A percentile compares a stretch with the other conserved stretches of the same genome.
Conservation (phyloP, 257 asterid species). For the Salvia splendens region DNA sequence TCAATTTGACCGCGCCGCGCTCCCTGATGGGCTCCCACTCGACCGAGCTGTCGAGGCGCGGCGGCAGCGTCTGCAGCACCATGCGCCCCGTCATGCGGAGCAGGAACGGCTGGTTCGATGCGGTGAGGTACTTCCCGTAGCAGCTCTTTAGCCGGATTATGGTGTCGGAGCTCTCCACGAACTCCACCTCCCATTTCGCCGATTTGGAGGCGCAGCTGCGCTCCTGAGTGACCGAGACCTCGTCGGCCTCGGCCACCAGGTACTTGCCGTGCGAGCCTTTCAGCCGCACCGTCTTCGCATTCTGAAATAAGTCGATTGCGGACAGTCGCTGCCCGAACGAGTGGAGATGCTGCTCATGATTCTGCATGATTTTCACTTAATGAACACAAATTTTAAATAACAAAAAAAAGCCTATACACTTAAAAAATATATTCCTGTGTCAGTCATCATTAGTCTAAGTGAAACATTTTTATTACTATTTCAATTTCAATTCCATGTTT, state of each 20-base stretch:
- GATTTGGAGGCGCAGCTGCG: constrained; percentile 51
- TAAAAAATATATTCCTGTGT: too few species aligned
- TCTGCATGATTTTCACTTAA: constrained; percentile 17
- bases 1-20: constrained; percentile 66
- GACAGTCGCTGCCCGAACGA: constrained; percentile 34
- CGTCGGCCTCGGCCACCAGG: constrained; percentile 68
- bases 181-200: constrained; percentile 68
- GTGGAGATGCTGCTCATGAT: constrained; percentile 1
- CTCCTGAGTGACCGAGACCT: constrained; percentile 59
- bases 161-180: constrained; percentile 42
- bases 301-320: constrained; percentile 67
- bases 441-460: too few species aligned
- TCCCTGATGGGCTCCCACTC: constrained; percentile 94
- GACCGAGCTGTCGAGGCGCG: constrained; percentile 74
- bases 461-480: too few species aligned
- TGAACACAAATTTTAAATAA: too few species aligned
- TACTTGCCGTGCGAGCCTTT: constrained; percentile 60
- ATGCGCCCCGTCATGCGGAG: constrained; percentile 84
- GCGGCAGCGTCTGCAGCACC: constrained; percentile 66
- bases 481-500: too few species aligned
- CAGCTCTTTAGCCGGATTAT: constrained; percentile 62
- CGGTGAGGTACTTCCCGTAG: constrained; percentile 67
- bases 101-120: constrained; percentile 62
- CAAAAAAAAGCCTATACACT: too few species aligned
- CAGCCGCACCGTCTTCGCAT: constrained; percentile 69